Percentiles rank a stretch among this genome's conserved stretches.
Evolutionary conservation across 371 early-diverging fungal genomes (phyloP).

Genomic region (Mucor circinelloides): DNA sequence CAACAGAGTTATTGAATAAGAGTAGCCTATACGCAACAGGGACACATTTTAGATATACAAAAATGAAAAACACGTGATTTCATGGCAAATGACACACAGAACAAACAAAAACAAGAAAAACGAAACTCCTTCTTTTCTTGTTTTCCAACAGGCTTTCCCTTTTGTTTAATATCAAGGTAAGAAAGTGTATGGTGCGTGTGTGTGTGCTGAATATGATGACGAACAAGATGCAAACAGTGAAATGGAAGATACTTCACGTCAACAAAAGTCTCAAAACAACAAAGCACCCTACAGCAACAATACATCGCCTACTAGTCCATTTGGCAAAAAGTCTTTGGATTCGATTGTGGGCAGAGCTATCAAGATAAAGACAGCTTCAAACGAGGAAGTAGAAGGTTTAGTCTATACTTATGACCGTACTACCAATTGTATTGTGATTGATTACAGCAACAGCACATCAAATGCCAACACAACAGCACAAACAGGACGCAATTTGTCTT

Average conservation of each 20-base stretch:
- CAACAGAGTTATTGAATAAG: too few relatives aligned
- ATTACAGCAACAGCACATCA: conserved; percentile 35
- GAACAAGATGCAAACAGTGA: not conserved
- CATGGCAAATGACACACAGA: not conserved
- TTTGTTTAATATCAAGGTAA: not conserved
- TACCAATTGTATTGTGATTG: conserved; percentile 68
- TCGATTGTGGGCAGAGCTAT: conserved; percentile 49
- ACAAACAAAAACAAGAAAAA: not conserved
- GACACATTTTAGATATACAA: not conserved
- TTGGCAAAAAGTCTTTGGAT: conserved; percentile 23
- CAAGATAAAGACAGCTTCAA: conserved; percentile 56
- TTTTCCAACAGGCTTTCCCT: not conserved
- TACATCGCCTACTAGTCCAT: not conserved
- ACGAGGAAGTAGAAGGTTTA: conserved; percentile 63
- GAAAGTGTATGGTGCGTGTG: not conserved
- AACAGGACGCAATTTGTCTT: conserved; percentile 28
- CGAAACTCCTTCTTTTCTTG: not conserved
- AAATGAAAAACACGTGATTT: not conserved
- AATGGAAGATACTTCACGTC: conserved; percentile 13
- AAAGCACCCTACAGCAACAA: not conserved
- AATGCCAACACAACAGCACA: conserved; percentile 22
- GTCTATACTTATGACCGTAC: conserved; percentile 65
- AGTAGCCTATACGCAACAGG: too few relatives aligned
- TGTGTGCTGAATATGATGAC: not conserved
- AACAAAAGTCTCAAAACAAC: not conserved